These are phyloP conservation scores for Penicillium fimorum DNA, from an alignment of 495 filamentous ascomycete species.

Conservation along the genomic window DNA sequence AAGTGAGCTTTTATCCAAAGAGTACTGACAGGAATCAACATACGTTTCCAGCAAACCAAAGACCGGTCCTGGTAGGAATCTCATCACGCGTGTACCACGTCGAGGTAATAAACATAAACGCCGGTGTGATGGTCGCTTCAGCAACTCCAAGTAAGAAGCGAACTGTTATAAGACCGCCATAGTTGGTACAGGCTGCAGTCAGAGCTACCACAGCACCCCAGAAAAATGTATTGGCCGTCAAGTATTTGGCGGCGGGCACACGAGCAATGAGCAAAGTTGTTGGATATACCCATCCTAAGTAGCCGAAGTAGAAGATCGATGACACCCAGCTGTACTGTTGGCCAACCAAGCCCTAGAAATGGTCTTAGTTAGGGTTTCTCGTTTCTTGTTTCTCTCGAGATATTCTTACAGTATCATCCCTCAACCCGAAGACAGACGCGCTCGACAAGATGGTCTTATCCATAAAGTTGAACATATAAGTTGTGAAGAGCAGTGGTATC, in stretches of 20 bases:
- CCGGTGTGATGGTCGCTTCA: slow-evolving; percentile 50
- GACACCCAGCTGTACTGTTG: slow-evolving; percentile 59
- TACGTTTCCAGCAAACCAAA: slow-evolving; percentile 59
- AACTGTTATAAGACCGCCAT: slow-evolving; percentile 35
- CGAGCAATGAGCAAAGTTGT: slow-evolving; percentile 52
- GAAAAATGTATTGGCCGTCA: slow-evolving; percentile 52
- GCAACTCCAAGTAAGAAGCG: slow-evolving; percentile 52
- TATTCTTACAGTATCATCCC: slow-evolving; percentile 35
- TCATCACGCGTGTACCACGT: slow-evolving; percentile 56
- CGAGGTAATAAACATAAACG: slow-evolving; percentile 41
- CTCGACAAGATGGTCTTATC: slow-evolving; percentile 58
- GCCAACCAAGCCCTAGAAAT: slow-evolving; percentile 43
- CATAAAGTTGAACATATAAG: slow-evolving; percentile 48
- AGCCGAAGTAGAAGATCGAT: slow-evolving; percentile 64
- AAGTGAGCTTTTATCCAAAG: background rate
- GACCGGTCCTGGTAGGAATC: slow-evolving; percentile 57
- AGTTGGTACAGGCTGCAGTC: slow-evolving; percentile 38
- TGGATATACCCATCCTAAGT: slow-evolving; percentile 35
- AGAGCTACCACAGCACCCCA: slow-evolving; percentile 58
- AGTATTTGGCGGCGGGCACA: slow-evolving; percentile 54
- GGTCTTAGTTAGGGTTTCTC: slow-evolving; percentile 17
- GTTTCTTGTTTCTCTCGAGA: background rate
- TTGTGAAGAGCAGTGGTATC: slow-evolving; percentile 41
- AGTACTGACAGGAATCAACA: background rate
- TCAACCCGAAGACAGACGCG: slow-evolving; percentile 50